phyloP scores from a whole-genome alignment of 2,329 filamentous ascomycete genomes.

The Ceratocystis colombiana region DNA sequence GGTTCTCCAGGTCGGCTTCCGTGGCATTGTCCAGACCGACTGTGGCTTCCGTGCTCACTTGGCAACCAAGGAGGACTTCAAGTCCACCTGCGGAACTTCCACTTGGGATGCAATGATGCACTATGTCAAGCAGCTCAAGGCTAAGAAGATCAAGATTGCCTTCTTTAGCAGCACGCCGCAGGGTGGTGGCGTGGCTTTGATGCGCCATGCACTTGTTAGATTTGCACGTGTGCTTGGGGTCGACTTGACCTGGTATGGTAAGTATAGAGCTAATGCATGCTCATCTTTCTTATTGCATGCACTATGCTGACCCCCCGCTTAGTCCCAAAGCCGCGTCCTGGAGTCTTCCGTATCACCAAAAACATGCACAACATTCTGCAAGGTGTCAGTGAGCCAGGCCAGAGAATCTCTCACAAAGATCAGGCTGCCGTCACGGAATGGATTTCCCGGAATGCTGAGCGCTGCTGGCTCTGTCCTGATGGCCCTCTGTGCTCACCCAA shows the following conservation, averaged over 20 bases:
- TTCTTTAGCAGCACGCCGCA: conserved; percentile 75
- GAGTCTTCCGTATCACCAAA: conserved; percentile 75
- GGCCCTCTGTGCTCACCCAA: conserved; percentile 56
- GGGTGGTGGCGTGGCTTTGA: conserved; percentile 71
- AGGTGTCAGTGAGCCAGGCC: conserved; percentile 56
- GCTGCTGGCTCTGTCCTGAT: conserved; percentile 61
- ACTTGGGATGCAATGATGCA: conserved; percentile 59
- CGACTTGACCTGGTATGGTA: conserved; percentile 62
- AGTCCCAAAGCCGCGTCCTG: conserved; percentile 69
- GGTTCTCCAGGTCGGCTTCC: conserved; percentile 55
- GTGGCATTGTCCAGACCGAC: conserved; percentile 62
- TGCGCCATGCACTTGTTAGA: conserved; percentile 68
- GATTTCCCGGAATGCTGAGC: conserved; percentile 61
- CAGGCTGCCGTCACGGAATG: conserved; percentile 56
- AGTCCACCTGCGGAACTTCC: conserved; percentile 46
- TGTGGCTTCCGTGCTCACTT: conserved; percentile 54
- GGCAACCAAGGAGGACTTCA: conserved; percentile 46
- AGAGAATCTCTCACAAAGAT: conserved; percentile 54
- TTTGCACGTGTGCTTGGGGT: conserved; percentile 58
- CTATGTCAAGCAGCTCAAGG: conserved; percentile 53
- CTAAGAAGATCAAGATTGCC: conserved; percentile 56
- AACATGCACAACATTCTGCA: conserved; percentile 84
- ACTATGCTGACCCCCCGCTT: background rate
- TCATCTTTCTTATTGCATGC: background rate
- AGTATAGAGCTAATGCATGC: conserved; percentile 27